Evolutionary conservation across 208 protist genomes (phyloP).

Genomic region (Lotmaria passim): DNA sequence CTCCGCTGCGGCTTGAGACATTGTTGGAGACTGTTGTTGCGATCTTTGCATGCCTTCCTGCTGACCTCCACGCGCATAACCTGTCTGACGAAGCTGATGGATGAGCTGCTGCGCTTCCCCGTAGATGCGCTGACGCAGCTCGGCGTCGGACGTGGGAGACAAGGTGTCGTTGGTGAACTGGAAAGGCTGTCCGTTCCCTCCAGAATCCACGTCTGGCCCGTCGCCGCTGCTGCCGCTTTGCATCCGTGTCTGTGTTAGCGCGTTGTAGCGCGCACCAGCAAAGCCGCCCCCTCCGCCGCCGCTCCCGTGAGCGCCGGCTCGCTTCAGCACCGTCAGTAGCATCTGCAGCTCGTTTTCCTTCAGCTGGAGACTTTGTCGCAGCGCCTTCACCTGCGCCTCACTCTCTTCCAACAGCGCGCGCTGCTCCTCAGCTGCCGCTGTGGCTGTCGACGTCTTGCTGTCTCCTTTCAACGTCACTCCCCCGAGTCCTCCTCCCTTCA

Average conservation of each 20-base stretch:
- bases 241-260: slow-evolving; percentile 20
- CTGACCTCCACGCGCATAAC: neutral
- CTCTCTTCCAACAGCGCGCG: slow-evolving; percentile 32
- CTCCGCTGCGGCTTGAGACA: neutral
- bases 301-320: slow-evolving; percentile 40
- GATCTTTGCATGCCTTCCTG: neutral
- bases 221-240: neutral
- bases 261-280: slow-evolving; percentile 25
- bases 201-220: neutral
- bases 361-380: slow-evolving; percentile 85
- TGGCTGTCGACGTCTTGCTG: slow-evolving; percentile 8
- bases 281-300: slow-evolving; percentile 44
- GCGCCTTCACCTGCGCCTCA: slow-evolving; percentile 52
- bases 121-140: slow-evolving; percentile 20
- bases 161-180: neutral
- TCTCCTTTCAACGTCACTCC: neutral
- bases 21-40: neutral
- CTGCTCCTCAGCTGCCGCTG: slow-evolving; percentile 12
- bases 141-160: neutral
- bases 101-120: slow-evolving; percentile 14
- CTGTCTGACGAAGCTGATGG: slow-evolving; percentile 18
- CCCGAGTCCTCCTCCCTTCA: neutral
- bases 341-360: slow-evolving; percentile 94
- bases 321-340: slow-evolving; percentile 84
- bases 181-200: neutral